phyloP scores from a whole-genome alignment of 2,329 filamentous ascomycete species.

The Ophiostoma triangulosporum region DNA sequence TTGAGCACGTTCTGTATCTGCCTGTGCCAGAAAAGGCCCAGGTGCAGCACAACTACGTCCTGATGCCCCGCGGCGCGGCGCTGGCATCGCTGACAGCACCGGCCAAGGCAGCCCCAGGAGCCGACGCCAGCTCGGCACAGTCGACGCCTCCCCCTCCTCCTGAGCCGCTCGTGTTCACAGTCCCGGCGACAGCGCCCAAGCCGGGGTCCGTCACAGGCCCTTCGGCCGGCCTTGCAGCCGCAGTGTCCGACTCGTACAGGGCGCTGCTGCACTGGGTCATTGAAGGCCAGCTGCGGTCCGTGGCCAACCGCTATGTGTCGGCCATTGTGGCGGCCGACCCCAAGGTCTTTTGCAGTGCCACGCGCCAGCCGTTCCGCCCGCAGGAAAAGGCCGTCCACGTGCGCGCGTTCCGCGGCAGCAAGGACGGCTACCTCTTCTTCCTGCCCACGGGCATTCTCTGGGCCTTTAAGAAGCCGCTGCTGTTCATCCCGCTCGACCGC shows the following conservation, averaged over 20 bases:
- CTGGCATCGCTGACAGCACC: constrained; percentile 22
- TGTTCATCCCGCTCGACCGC: constrained; percentile 48
- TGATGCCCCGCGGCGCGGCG: constrained; percentile 44
- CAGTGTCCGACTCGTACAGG: constrained; percentile 45
- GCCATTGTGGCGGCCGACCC: constrained; percentile 39
- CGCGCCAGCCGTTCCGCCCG: constrained; percentile 44
- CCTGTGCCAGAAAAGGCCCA: constrained; percentile 53
- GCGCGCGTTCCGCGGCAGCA: constrained; percentile 52
- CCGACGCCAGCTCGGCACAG: constrained; percentile 15
- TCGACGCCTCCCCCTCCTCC: constrained; percentile 6
- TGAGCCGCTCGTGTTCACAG: constrained; percentile 52
- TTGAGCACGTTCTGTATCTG: constrained; percentile 50
- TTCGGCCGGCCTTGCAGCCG: constrained; percentile 33
- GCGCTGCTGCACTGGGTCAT: constrained; percentile 49
- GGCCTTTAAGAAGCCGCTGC: constrained; percentile 56
- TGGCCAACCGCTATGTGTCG: constrained; percentile 29
- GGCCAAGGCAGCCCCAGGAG: constrained; percentile 25
- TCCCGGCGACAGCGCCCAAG: constrained; percentile 46
- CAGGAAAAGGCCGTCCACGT: constrained; percentile 52
- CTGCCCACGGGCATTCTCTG: constrained; percentile 53
- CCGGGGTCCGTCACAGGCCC: constrained; percentile 40
- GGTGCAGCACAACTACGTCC: constrained; percentile 51
- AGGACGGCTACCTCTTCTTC: constrained; percentile 57
- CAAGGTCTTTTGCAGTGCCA: constrained; percentile 41
- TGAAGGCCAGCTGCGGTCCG: constrained; percentile 34